Evolutionary conservation across 2,329 filamentous ascomycete genomes (phyloP), one percentile per base, ranked within the genome.

Genomic region (Sclerotinia subarctica): DNA sequence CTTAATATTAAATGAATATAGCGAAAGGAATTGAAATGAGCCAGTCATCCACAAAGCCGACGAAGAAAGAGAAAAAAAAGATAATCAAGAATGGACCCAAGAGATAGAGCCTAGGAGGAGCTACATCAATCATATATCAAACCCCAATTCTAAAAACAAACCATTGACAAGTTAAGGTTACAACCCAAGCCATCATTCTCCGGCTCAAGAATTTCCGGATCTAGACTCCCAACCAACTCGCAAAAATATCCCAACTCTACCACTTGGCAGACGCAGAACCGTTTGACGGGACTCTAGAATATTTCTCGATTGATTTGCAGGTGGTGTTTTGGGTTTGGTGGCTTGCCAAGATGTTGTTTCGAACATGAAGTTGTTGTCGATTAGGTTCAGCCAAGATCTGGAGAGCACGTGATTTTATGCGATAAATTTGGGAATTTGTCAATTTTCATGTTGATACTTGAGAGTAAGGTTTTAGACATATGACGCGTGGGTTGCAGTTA

Each of bases 61-160:
- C 6, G 42, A 42, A 44, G 19, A 26, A 21, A 52, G 26, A 32
- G 19, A 1, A 15, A n/a, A 29, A 58, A 2, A 10, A 13, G 42
- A 58, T 26, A 66, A 66, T n/a, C 42, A 49, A 66, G 42, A 58
- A 24, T 0, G 19, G 2, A 35, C 17, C 17, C 38, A 58, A 26
- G 35, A 58, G 15, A 10, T 53, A 46, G 52, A 46, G 17, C 24
- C 5, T 35, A 5, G 19, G 17, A 42, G 47, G 19, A 60, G 42
- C 21, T 35, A 24, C 15, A 44, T 35, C 13, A 15, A 49, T 65
- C 26, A 65, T 57, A 65, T 47, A 63, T 44, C 38, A 13, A 49
- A 46, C 35, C n/a, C 11, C 35, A 53, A 17, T 17, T 65, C 63
- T 65, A 65, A 58, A 58, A 65, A 57, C 47, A 65, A 15, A 17